A percentile compares a stretch with the other conserved stretches of the same genome.
Conservation (phyloP, 768 basidiomycete species). For the Pisolithus orientalis region DNA sequence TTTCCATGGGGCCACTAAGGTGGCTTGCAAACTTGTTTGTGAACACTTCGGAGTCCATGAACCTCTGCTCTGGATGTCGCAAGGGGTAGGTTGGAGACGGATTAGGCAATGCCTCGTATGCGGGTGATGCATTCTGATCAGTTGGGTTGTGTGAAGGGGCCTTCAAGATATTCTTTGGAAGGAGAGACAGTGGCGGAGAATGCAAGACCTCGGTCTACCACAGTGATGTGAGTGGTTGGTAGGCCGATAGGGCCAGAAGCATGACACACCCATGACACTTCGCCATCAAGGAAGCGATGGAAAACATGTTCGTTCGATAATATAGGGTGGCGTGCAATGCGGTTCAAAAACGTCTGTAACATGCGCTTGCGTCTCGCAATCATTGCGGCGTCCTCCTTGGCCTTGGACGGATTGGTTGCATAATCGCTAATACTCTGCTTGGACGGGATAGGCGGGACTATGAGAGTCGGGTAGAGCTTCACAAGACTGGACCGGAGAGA, state of each 20-base stretch:
- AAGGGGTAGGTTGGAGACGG: conserved; percentile 86
- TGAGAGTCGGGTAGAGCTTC: conserved; percentile 90
- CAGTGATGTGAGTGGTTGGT: conserved; percentile 5
- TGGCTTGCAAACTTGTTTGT: conserved; percentile 94
- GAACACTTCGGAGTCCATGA: conserved; percentile 93
- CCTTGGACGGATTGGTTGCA: conserved; percentile 93
- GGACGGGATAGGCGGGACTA: conserved; percentile 95
- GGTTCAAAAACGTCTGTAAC: conserved; percentile 92
- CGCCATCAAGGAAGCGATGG: conserved; percentile 91
- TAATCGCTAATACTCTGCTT: conserved; percentile 96
- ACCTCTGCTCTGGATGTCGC: conserved; percentile 90
- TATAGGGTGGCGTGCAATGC: conserved; percentile 87
- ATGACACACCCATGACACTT: conserved; percentile 84
- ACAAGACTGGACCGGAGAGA: conserved; percentile 77
- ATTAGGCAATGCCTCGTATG: conserved; percentile 82
- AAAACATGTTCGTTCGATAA: conserved; percentile 94
- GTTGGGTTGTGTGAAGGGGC: conserved; percentile 95
- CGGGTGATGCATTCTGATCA: conserved; percentile 61
- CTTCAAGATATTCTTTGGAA: conserved; percentile 94
- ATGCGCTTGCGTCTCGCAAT: conserved; percentile 91
- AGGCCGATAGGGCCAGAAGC: background rate
- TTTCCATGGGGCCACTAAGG: conserved; percentile 90
- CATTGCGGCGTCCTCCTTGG: conserved; percentile 90
- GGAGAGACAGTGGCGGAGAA: conserved; percentile 82
- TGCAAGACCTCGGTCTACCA: conserved; percentile 83